Conservation (phyloP, 129 eudicot genomes). For the Escallonia rubra region DNA sequence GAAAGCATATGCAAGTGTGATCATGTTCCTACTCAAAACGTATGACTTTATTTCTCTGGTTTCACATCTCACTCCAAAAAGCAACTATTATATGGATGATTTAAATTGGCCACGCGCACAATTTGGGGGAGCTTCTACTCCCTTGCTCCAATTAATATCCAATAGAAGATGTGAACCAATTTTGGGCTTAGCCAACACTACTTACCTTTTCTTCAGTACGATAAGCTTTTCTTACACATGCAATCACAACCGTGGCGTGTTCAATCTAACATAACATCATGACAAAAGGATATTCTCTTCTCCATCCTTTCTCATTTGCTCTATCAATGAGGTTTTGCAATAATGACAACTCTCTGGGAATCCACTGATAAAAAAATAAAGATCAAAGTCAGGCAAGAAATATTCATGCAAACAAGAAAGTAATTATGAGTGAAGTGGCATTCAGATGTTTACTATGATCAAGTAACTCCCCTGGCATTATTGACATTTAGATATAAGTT, state of each 20-base stretch:
- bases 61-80: background rate
- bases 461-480: background rate
- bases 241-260: too few species aligned
- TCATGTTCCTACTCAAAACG: background rate
- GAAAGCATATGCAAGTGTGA: background rate
- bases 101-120: conserved; percentile 4
- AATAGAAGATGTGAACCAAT: background rate
- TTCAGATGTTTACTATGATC: background rate
- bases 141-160: background rate
- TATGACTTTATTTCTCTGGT: too few species aligned
- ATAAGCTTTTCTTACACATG: too few species aligned
- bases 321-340: conserved; percentile 25
- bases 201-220: too few species aligned
- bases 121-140: background rate
- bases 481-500: too few species aligned
- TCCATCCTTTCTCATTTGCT: conserved; percentile 32
- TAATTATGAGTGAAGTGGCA: conserved; percentile 1
- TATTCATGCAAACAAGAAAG: background rate
- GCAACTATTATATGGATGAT: too few species aligned
- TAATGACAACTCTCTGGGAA: conserved; percentile 10
- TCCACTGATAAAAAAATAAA: conserved; percentile 10
- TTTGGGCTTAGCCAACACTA: background rate
- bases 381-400: background rate
- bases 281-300: conserved; percentile 26
- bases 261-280: background rate